Evolutionary conservation across 768 basidiomycete genomes (phyloP), one percentile per base, ranked within the genome.

Genomic region (Termitomyces sp.): DNA sequence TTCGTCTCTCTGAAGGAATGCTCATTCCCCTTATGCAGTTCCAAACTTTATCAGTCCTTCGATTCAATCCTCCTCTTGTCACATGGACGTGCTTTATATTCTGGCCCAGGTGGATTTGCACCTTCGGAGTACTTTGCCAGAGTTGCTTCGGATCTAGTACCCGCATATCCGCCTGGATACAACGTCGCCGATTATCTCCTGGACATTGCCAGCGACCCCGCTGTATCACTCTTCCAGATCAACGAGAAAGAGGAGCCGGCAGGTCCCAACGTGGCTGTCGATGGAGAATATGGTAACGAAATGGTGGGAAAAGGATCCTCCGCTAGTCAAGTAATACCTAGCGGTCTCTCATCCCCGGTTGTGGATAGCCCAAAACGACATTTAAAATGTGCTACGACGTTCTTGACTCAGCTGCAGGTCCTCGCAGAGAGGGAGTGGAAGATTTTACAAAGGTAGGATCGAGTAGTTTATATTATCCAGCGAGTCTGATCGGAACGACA

Each of bases 181-280:
- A 97, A 97, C 65, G 82, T 95, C 18, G 94, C 95, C 0, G 95
- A 98, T 69, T 91, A 95, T 66, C 80, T 97, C 12, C 78, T 98
- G 22, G 95, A 97, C 63, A 81, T 98, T 54, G 94, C 94, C 1
- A 88, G 84, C 65, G 83, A 84, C 51, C 79, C 84, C 0, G 81
- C 84, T 15, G 73, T 78, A 7, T 71, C 70, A 33, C 69, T 84
- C 1, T 82, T 84, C 75, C 74, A 70, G 57, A 50, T 65, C 24
- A 37, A 49, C 42, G 56, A 63, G 34, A 61, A 63, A 47, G 54
- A 53, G 1, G 18, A 15, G n/a, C 36, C 30, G n/a, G 11, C 24
- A 31, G 37, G 46, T 30, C 20, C 16, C 31, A 58, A 16, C 24
- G 54, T 50, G 6, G 22, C 46, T 31, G 30, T 16, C 6, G 33